Base-by-base conservation (phyloP, 2,329 filamentous ascomycete genomes). In the Fusarium caatingaense region DNA sequence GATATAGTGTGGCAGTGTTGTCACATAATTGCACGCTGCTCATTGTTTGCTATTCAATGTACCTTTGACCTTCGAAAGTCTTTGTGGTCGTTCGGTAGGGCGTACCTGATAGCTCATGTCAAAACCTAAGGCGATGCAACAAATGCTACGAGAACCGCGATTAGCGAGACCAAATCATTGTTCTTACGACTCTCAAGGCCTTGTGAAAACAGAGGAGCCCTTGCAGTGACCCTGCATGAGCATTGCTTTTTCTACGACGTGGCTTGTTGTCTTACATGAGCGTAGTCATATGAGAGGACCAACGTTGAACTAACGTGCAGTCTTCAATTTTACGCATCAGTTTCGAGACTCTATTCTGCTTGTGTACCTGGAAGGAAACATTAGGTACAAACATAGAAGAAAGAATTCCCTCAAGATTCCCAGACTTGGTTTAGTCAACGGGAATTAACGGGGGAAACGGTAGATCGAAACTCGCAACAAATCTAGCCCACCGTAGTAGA, bases 221-320 rank as follows among this genome's bases (percentile, higher is more conserved):
- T 8, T 10, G 55, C 49, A 42, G 5, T 28, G 30, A 18, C 21
- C 20, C 20, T 51, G n/a, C 28, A 44, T 27, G 41, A 27, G 23
- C 45, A 32, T 65, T 71, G 30, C 59, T 71, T 65, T 68, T 71
- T 68, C 64, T 55, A 28, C 64, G 21, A 50, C 48, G 55, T 40
- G 53, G 54, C 51, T 60, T 70, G 55, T 37, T 51, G 51, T 51
- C 57, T 68, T 45, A 61, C 54, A 51, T 51, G 34, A 42, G 34
- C 45, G 25, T 56, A 47, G 42, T 34, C 12, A 51, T 42, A 53
- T 68, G 44, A 64, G 42, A 68, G 54, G 59, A 34, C 20, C 16
- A 45, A 28, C 4, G 9, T 8, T n/a, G 16, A 40, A 49, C 44
- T 15, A 49, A 40, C 30, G 28, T 18, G 15, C 10, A 25, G 25